phyloP scores from a whole-genome alignment of 2,329 filamentous ascomycete species.

The Cladobotryum protrusum region DNA sequence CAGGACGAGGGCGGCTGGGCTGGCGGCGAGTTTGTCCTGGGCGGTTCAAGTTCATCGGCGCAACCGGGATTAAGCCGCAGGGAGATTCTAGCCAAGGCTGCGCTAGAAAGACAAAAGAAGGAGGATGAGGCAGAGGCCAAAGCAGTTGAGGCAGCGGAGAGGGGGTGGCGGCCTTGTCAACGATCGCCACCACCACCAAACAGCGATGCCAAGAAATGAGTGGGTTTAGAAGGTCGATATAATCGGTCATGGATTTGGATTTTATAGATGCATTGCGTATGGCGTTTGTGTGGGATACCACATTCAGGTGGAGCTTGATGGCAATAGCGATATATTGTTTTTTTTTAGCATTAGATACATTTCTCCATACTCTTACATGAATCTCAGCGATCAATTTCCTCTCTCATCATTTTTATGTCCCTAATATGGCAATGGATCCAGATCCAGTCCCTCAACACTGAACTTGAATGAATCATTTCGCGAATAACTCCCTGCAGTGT shows the following conservation, averaged over 20 bases:
- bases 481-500: conserved; percentile 81
- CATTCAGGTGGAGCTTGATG: neutral
- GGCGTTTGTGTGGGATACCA: neutral
- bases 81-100: conserved; percentile 61
- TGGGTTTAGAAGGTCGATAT: neutral
- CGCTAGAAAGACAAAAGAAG: conserved; percentile 29
- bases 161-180: conserved; percentile 24
- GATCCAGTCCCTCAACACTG: conserved; percentile 51
- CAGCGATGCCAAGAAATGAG: conserved; percentile 20
- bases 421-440: conserved; percentile 51
- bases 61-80: conserved; percentile 54
- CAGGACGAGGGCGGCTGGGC: conserved; percentile 71
- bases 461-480: conserved; percentile 61
- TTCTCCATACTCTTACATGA: too few species aligned
- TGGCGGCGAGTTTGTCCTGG: conserved; percentile 71
- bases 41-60: conserved; percentile 38
- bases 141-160: conserved; percentile 24
- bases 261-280: neutral
- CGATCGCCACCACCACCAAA: conserved; percentile 14
- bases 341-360: neutral
- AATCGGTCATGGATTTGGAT: conserved; percentile 5
- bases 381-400: neutral
- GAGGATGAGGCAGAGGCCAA: conserved; percentile 28
- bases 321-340: neutral
- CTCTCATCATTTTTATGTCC: neutral